Percentiles rank a stretch among this genome's conserved stretches.
Conservation (phyloP, 2,329 filamentous ascomycete genomes). For the Microsporum canis region DNA sequence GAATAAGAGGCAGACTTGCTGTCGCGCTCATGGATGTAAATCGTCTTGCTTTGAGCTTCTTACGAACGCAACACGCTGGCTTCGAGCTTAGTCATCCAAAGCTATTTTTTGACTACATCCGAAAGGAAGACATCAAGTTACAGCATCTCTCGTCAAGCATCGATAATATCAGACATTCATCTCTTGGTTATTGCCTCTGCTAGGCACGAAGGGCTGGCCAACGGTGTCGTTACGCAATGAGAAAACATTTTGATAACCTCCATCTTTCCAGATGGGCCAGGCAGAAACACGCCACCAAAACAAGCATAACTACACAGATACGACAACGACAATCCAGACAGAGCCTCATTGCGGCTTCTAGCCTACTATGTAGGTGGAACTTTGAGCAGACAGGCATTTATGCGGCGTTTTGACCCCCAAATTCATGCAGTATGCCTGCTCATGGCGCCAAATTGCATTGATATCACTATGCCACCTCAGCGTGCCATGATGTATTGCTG, state of each 20-base stretch:
- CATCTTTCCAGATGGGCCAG: no score
- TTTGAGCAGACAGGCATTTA: background rate
- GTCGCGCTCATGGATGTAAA: background rate
- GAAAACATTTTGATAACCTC: no score
- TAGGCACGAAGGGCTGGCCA: no score
- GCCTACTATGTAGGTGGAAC: background rate
- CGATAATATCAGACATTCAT: no score
- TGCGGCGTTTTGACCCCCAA: background rate
- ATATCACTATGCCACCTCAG: background rate
- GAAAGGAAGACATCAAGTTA: no score
- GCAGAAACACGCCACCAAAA: no score
- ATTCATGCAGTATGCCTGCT: background rate
- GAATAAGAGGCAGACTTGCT: constrained; percentile 12
- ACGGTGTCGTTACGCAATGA: no score
- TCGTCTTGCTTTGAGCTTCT: background rate
- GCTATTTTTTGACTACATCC: no score
- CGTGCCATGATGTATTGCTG: no score
- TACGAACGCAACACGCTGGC: constrained; percentile 2
- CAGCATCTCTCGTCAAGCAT: no score
- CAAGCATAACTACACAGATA: background rate
- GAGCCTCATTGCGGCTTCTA: background rate
- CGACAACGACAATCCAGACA: background rate
- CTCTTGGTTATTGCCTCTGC: no score
- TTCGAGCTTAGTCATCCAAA: background rate
- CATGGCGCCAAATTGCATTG: background rate